phyloP scores from a whole-genome alignment of 1,284 basidiomycete species.

The Boletellus deceptivus region DNA sequence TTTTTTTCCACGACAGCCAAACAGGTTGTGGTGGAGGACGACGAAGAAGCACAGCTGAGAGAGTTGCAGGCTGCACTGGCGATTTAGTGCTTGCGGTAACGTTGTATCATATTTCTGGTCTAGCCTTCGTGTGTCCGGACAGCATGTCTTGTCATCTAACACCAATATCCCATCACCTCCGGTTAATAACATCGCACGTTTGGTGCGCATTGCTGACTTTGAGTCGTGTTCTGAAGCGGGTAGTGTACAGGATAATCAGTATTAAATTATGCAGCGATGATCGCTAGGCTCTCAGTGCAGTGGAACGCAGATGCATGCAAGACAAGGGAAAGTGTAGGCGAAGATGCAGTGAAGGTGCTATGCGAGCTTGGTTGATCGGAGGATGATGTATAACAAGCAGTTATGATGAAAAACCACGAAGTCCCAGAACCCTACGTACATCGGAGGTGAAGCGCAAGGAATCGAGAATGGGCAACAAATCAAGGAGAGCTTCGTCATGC shows the following conservation, averaged over 20 bases:
- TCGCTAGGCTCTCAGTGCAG: slow-evolving; percentile 31
- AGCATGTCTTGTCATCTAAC: slow-evolving; percentile 31
- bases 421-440: slow-evolving; percentile 89
- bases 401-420: slow-evolving; percentile 57
- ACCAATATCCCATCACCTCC: slow-evolving; percentile 32
- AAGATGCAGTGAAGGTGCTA: slow-evolving; percentile 28
- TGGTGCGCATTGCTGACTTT: slow-evolving; percentile 21
- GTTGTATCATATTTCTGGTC: slow-evolving; percentile 10
- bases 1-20: slow-evolving; percentile 13
- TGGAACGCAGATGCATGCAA: slow-evolving; percentile 29
- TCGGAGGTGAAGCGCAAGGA: slow-evolving; percentile 94
- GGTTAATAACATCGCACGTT: slow-evolving; percentile 28
- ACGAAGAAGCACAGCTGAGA: slow-evolving; percentile 91
- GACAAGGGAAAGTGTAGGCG: slow-evolving; percentile 18
- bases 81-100: slow-evolving; percentile 52
- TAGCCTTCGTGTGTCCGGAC: slow-evolving; percentile 11
- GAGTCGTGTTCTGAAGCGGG: slow-evolving; percentile 22
- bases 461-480: slow-evolving; percentile 93
- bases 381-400: slow-evolving; percentile 4
- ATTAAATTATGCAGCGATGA: slow-evolving; percentile 38
- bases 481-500: slow-evolving; percentile 93
- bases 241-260: slow-evolving; percentile 39
- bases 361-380: slow-evolving; percentile 15
- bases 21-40: slow-evolving; percentile 69
- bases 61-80: slow-evolving; percentile 91